Conservation (phyloP, 2,329 filamentous ascomycete species). For the Fonsecaea erecta region DNA sequence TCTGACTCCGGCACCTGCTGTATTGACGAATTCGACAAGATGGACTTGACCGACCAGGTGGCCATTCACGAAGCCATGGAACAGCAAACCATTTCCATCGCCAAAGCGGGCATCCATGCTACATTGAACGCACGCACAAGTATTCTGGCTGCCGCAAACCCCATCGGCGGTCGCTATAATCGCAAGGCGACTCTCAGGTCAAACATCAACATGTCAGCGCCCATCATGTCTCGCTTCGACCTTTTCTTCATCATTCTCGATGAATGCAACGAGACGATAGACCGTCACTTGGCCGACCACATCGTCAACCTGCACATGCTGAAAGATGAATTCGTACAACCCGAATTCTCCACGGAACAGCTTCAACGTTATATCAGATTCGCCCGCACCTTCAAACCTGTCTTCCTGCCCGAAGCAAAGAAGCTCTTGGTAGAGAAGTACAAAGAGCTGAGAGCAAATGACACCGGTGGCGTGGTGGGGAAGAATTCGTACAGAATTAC, state of each 20-base stretch:
- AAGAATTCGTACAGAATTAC: conserved; percentile 97
- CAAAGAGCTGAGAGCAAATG: conserved; percentile 91
- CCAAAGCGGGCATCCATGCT: conserved; percentile 96
- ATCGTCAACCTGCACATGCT: conserved; percentile 94
- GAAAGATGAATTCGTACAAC: conserved; percentile 86
- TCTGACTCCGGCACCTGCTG: conserved; percentile 96
- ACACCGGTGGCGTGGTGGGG: conserved; percentile 88
- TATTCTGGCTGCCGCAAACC: conserved; percentile 94
- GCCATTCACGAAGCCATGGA: conserved; percentile 99
- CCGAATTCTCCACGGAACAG: conserved; percentile 95
- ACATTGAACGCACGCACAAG: conserved; percentile 94
- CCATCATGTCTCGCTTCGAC: conserved; percentile 99
- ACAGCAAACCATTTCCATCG: conserved; percentile 98
- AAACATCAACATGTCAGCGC: conserved; percentile 98
- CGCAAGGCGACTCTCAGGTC: conserved; percentile 89
- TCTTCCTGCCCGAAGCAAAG: conserved; percentile 88
- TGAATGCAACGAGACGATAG: conserved; percentile 90
- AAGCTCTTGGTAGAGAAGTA: conserved; percentile 86
- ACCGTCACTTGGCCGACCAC: conserved; percentile 89
- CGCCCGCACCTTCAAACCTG: conserved; percentile 88
- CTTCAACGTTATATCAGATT: conserved; percentile 97
- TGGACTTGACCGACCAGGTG: conserved; percentile 96
- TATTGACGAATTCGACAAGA: conserved; percentile 99
- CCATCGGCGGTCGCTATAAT: conserved; percentile 95
- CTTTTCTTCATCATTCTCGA: conserved; percentile 97